These are phyloP conservation scores for Penicillium sp. DNA, from an alignment of 2,329 filamentous ascomycete genomes.

Conservation along the genomic window DNA sequence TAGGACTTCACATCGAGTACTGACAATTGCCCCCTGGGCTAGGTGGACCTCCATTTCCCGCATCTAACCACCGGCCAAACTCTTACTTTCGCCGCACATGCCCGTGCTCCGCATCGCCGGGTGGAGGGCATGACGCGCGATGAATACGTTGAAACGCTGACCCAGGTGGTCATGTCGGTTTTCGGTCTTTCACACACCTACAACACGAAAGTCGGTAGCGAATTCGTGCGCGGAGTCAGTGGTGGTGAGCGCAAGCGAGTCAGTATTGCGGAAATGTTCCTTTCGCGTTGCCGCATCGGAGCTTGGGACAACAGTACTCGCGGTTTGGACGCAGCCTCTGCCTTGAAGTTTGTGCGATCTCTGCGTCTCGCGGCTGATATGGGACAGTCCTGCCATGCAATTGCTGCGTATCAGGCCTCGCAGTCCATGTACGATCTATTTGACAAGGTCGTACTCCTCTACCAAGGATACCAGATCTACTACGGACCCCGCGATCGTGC, in stretches of 20 bases:
- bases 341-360: slow-evolving; percentile 53
- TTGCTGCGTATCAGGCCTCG: slow-evolving; percentile 52
- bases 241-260: slow-evolving; percentile 60
- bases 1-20: too few relatives aligned
- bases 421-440: slow-evolving; percentile 52
- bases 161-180: slow-evolving; percentile 42
- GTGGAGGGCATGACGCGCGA: slow-evolving; percentile 19
- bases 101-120: slow-evolving; percentile 44
- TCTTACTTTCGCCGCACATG: slow-evolving; percentile 69
- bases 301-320: slow-evolving; percentile 46
- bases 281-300: slow-evolving; percentile 28
- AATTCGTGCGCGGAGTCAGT: slow-evolving; percentile 57
- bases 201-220: slow-evolving; percentile 46
- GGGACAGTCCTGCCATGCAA: slow-evolving; percentile 45
- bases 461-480: slow-evolving; percentile 71
- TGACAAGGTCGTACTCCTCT: slow-evolving; percentile 67
- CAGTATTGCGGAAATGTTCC: slow-evolving; percentile 39
- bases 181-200: slow-evolving; percentile 44
- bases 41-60: slow-evolving; percentile 57
- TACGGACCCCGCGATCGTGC: slow-evolving; percentile 62
- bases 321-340: slow-evolving; percentile 51
- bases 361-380: slow-evolving; percentile 49
- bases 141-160: slow-evolving; percentile 39
- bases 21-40: too few relatives aligned
- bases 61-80: slow-evolving; percentile 64